Evolutionary conservation across 225 moss, liverwort and hornwort species (phyloP), one percentile per base, ranked within the genome.

Genomic region (Bryoerythrophyllum caledonicum): DNA sequence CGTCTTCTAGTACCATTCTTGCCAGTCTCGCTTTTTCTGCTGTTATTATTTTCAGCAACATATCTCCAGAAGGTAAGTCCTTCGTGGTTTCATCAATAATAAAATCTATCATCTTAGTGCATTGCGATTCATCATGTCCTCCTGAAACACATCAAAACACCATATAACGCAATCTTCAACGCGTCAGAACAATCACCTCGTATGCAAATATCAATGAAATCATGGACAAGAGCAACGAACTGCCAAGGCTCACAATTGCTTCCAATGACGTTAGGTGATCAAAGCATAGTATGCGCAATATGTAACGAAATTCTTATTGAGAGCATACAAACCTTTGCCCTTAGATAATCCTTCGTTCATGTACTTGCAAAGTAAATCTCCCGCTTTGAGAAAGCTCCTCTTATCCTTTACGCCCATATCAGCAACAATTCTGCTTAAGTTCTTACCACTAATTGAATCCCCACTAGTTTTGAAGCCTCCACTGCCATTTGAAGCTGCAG

Each of bases 21-120:
- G 84, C 81, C 52, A 96, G 74, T 78, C 82, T 91, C 76, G 86
- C 79, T 82, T 87, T 89, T 77, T 96, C 96, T 71, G 83, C 77
- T 15, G 80, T 48, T 38, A 94, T 81, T 63, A 96, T 80, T 78
- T 89, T 93, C 24, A 91, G 63, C 71, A 96, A 63, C 82, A 90
- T 86, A 52, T 91, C 90, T 63, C 94, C 92, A 51, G 80, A 83
- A 40, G 83, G 48, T 6, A 73, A 61, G 60, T 96, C 90, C 67
- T 86, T 87, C 3, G 79, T 60, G 61, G 90, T 83, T 70, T 94
- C 94, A 17, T 74, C 84, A 75, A 76, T 79, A 54, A 88, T 80
- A 38, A 75, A 79, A 32, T 83, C 84, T 67, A 94, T 54, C 63
- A 84, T 81, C 79, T 86, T 85, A 60, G 69, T 64, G 69, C 56